Evolutionary conservation across 139 green algal genomes (phyloP), one percentile per base, ranked within the genome.

Genomic region (Astrephomene gubernaculifera): DNA sequence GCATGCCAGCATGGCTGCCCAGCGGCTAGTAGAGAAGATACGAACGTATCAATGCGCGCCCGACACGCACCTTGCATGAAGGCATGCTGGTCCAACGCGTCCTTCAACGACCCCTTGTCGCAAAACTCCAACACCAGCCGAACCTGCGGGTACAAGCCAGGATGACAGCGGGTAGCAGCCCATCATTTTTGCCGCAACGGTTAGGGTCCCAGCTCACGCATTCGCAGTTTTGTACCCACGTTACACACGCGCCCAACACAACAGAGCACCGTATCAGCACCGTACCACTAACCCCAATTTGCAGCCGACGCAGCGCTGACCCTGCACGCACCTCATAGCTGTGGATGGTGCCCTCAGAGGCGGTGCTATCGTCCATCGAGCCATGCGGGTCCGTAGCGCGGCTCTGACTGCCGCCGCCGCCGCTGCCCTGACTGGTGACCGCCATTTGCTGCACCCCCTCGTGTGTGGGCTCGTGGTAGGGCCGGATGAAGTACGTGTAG

Each of bases 111-210:
- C 69, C 92, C 90, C 29, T 78, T 76, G 88, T 95, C 90, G 61
- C 92, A 95, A 67, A 90, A 90, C 87, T 95, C 92, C 4, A 91
- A 72, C 35, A 93, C 80, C 68, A 95, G 87, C 41, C 91, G 89
- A 22, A 92, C 89, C 89, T 94, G 70, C 2, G 44, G 1, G n/a
- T n/a, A n/a, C n/a, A n/a, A n/a, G n/a, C n/a, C n/a, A n/a, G n/a
- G n/a, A n/a, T n/a, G n/a, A n/a, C n/a, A n/a, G n/a, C n/a, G n/a
- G n/a, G n/a, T n/a, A n/a, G n/a, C n/a, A n/a, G n/a, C n/a, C n/a
- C n/a, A n/a, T n/a, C n/a, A n/a, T n/a, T n/a, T n/a, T n/a, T n/a
- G n/a, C n/a, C n/a, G n/a, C n/a, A n/a, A n/a, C n/a, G n/a, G n/a
- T n/a, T n/a, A n/a, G n/a, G n/a, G n/a, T n/a, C n/a, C n/a, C n/a